A percentile compares a stretch with the other conserved stretches of the same genome.
These are phyloP conservation scores for Mrakia blollopis DNA, from an alignment of 768 basidiomycete genomes.

Conservation along the genomic window DNA sequence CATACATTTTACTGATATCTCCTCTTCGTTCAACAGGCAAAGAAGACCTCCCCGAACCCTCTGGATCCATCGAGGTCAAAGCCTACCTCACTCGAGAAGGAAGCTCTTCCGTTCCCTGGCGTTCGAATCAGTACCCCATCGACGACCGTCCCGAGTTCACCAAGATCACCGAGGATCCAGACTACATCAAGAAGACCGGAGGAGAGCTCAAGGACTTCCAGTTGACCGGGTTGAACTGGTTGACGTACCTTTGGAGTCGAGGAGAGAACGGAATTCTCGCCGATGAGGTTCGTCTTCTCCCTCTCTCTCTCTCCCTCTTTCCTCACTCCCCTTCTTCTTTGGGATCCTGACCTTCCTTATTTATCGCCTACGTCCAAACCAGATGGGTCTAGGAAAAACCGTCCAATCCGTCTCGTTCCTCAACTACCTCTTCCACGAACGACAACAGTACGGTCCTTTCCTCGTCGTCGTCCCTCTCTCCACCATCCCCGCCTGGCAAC, in stretches of 20 bases:
- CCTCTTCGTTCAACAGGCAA: slow-evolving; percentile 38
- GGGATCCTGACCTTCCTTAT: background rate
- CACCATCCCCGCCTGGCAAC: slow-evolving; percentile 97
- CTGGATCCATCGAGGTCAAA: slow-evolving; percentile 71
- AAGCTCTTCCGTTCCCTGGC: slow-evolving; percentile 76
- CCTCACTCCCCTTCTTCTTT: background rate
- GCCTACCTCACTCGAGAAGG: slow-evolving; percentile 71
- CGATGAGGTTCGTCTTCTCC: slow-evolving; percentile 58
- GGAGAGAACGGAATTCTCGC: slow-evolving; percentile 95
- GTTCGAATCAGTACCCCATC: slow-evolving; percentile 64
- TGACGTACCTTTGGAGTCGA: slow-evolving; percentile 92
- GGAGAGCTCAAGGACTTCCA: slow-evolving; percentile 96
- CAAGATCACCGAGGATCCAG: slow-evolving; percentile 81
- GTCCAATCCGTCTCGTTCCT: slow-evolving; percentile 95
- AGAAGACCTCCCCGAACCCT: slow-evolving; percentile 38
- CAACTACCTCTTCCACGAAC: slow-evolving; percentile 86
- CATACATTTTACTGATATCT: too few species aligned
- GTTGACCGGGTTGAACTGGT: slow-evolving; percentile 94
- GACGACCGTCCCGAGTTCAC: slow-evolving; percentile 69
- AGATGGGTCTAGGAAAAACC: slow-evolving; percentile 96
- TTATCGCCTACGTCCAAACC: background rate
- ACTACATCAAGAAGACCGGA: slow-evolving; percentile 70
- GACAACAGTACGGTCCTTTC: slow-evolving; percentile 92
- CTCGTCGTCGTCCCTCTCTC: slow-evolving; percentile 96
- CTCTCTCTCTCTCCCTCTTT: background rate